Conservation (phyloP, 108 stramenopile species). For the Pseudonitzschia delicatissima region DNA sequence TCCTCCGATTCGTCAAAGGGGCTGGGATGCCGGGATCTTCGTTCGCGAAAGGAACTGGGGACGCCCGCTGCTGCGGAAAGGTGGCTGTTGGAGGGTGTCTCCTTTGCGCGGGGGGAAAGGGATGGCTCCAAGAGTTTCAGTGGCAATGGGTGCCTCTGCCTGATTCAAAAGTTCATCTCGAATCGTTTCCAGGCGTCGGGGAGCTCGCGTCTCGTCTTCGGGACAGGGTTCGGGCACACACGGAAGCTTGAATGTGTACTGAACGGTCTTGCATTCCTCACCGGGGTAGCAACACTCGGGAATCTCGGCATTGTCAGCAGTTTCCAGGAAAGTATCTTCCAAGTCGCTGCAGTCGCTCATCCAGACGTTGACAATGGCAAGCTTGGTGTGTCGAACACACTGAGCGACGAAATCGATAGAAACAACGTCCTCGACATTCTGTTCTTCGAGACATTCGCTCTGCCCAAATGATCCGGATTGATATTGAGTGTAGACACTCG, state of each 20-base stretch:
- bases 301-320: neutral
- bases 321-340: neutral
- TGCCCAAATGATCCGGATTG: neutral
- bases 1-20: neutral
- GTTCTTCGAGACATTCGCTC: conserved; percentile 15
- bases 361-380: conserved; percentile 17
- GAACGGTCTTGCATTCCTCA: conserved; percentile 12
- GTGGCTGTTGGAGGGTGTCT: neutral
- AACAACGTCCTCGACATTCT: neutral
- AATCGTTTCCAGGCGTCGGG: neutral
- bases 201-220: neutral
- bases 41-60: neutral
- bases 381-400: conserved; percentile 12
- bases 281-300: conserved; percentile 15
- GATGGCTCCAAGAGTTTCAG: neutral
- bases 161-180: neutral
- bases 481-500: conserved; percentile 15
- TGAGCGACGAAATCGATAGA: conserved; percentile 4
- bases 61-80: neutral
- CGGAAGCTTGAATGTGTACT: conserved; percentile 14
- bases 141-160: neutral
- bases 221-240: conserved; percentile 1
- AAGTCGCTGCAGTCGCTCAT: neutral
- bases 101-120: neutral
- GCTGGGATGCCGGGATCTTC: neutral